Conservation (phyloP, 495 filamentous ascomycete species). For the Neurospora sp. region DNA sequence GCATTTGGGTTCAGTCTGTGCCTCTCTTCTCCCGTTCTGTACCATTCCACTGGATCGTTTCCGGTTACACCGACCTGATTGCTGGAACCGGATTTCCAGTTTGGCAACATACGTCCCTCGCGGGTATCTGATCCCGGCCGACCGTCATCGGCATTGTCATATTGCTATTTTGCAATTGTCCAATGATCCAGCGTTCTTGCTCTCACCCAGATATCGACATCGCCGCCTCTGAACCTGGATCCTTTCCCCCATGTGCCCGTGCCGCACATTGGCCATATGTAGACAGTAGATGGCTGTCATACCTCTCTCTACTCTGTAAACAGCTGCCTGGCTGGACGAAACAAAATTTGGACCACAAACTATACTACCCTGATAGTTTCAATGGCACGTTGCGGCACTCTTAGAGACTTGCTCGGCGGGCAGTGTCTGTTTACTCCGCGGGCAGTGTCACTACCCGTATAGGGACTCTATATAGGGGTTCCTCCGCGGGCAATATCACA, state of each 20-base stretch:
- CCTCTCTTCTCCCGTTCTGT: neutral
- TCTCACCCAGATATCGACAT: neutral
- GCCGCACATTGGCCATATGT: neutral
- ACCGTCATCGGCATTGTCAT: neutral
- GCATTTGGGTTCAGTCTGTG: neutral
- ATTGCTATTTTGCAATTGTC: neutral
- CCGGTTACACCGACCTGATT: neutral
- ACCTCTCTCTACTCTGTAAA: neutral
- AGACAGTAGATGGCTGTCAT: neutral
- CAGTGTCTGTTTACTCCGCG: too few species aligned
- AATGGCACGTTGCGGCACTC: neutral
- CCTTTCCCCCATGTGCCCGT: neutral
- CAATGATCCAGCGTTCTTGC: neutral
- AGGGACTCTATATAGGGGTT: too few species aligned
- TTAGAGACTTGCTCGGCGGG: too few species aligned
- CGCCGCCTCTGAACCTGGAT: neutral
- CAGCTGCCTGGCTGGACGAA: neutral
- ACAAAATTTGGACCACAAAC: neutral
- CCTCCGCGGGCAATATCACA: too few species aligned
- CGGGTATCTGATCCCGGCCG: neutral
- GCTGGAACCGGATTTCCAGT: neutral
- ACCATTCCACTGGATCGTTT: neutral
- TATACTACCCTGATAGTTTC: neutral
- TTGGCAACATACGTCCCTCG: neutral
- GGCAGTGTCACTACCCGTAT: too few species aligned